These are phyloP conservation scores for Nemania sp. DNA, from an alignment of 2,329 filamentous ascomycete genomes.

Conservation along the genomic window DNA sequence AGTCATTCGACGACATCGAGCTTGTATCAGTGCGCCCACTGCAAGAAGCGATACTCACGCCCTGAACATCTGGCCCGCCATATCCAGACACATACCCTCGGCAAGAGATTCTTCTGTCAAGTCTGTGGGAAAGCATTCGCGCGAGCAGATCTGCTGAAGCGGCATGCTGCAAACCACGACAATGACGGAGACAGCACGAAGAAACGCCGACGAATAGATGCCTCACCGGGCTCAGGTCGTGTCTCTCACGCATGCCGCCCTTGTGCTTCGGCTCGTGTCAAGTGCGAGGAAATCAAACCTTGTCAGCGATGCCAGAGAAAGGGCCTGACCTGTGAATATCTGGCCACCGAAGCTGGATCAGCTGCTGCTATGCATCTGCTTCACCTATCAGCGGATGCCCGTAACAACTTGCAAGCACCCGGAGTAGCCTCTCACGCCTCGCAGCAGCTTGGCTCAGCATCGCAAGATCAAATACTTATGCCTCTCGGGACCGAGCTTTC, in stretches of 20 bases:
- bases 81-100: slow-evolving; percentile 37
- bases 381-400: slow-evolving; percentile 48
- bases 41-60: slow-evolving; percentile 55
- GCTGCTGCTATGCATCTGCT: slow-evolving; percentile 50
- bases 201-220: slow-evolving; percentile 51
- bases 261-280: slow-evolving; percentile 57
- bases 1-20: slow-evolving; percentile 38
- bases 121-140: slow-evolving; percentile 60
- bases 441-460: slow-evolving; percentile 18
- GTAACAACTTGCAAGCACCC: slow-evolving; percentile 28
- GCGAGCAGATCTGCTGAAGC: slow-evolving; percentile 57
- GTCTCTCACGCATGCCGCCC: slow-evolving; percentile 58
- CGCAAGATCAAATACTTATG: slow-evolving; percentile 28
- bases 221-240: slow-evolving; percentile 52
- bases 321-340: slow-evolving; percentile 51
- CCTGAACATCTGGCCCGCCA: slow-evolving; percentile 56
- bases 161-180: slow-evolving; percentile 57
- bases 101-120: slow-evolving; percentile 38
- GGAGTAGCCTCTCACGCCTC: slow-evolving; percentile 14
- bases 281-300: slow-evolving; percentile 60
- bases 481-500: slow-evolving; percentile 22
- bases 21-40: slow-evolving; percentile 57
- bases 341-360: slow-evolving; percentile 45
- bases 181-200: slow-evolving; percentile 51
- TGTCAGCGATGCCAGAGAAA: slow-evolving; percentile 56